phyloP scores from a whole-genome alignment of 768 basidiomycete genomes.

The Suillus americanus region DNA sequence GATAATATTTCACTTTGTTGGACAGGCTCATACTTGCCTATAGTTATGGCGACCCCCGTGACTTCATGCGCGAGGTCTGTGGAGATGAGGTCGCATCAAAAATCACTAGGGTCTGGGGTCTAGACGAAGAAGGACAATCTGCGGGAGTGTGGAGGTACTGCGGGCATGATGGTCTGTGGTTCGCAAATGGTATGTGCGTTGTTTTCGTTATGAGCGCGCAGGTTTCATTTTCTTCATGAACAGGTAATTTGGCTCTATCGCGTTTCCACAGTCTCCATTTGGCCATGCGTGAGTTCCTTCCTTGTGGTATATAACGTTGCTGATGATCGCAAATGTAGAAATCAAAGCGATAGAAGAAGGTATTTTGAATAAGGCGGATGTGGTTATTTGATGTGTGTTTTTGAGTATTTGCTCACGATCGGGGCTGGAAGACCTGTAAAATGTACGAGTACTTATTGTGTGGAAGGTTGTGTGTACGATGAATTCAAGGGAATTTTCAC shows the following conservation, averaged over 20 bases:
- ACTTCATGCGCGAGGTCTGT: conserved; percentile 42
- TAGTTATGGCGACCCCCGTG: conserved; percentile 48
- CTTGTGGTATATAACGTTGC: neutral
- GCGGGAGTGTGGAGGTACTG: conserved; percentile 35
- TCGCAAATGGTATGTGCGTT: conserved; percentile 20
- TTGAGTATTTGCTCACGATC: neutral
- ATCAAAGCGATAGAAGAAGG: conserved; percentile 32
- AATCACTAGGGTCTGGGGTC: conserved; percentile 57
- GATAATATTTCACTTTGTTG: neutral
- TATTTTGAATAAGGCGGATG: conserved; percentile 12
- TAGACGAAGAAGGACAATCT: conserved; percentile 63
- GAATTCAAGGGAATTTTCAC: neutral
- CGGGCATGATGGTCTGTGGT: conserved; percentile 37
- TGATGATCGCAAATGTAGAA: conserved; percentile 16
- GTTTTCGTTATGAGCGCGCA: neutral
- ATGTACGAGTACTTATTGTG: neutral
- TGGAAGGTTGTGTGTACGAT: neutral
- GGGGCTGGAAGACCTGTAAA: neutral
- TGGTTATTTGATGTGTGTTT: conserved; percentile 3
- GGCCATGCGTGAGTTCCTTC: conserved; percentile 28
- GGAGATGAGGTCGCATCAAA: conserved; percentile 44
- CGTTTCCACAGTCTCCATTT: conserved; percentile 32
- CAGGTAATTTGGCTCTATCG: conserved; percentile 24
- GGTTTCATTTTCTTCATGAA: neutral
- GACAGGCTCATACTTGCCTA: neutral